Conservation (phyloP, 495 filamentous ascomycete species). For the Podospora conica region DNA sequence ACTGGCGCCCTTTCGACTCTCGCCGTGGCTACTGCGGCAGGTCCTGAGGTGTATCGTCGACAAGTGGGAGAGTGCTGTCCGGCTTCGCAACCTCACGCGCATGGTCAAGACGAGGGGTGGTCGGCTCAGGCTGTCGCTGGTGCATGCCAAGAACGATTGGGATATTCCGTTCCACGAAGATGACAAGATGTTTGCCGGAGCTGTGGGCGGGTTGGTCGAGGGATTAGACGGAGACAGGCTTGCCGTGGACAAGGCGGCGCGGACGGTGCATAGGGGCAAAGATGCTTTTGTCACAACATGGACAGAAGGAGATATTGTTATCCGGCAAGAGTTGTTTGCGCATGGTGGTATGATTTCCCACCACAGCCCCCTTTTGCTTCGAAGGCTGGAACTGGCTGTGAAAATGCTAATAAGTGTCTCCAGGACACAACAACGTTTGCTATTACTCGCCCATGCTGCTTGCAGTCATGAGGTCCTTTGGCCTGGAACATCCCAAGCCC, state of each 20-base stretch:
- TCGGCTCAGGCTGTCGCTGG: constrained; percentile 58
- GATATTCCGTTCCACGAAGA: constrained; percentile 66
- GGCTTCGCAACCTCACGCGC: constrained; percentile 38
- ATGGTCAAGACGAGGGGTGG: constrained; percentile 37
- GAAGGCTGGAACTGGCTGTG: neutral
- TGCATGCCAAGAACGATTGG: constrained; percentile 68
- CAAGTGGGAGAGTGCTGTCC: constrained; percentile 45
- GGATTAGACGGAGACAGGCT: constrained; percentile 26
- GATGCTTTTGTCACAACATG: constrained; percentile 38
- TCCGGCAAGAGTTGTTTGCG: constrained; percentile 49
- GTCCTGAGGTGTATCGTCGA: constrained; percentile 43
- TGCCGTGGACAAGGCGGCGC: constrained; percentile 34
- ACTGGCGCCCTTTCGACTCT: constrained; percentile 59
- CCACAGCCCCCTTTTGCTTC: neutral
- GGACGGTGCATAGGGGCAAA: constrained; percentile 33
- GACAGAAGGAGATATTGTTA: constrained; percentile 34
- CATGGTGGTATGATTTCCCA: constrained; percentile 47
- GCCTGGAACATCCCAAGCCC: neutral
- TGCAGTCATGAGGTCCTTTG: constrained; percentile 62
- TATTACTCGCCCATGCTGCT: constrained; percentile 49
- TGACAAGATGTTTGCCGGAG: constrained; percentile 49
- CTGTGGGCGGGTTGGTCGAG: constrained; percentile 46
- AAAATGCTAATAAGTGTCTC: constrained; percentile 11
- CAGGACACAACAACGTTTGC: constrained; percentile 55
- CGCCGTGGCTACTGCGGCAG: constrained; percentile 37